Evolutionary conservation across 805 yeast species (phyloP).

Genomic region (Sungouiella thailandica): DNA sequence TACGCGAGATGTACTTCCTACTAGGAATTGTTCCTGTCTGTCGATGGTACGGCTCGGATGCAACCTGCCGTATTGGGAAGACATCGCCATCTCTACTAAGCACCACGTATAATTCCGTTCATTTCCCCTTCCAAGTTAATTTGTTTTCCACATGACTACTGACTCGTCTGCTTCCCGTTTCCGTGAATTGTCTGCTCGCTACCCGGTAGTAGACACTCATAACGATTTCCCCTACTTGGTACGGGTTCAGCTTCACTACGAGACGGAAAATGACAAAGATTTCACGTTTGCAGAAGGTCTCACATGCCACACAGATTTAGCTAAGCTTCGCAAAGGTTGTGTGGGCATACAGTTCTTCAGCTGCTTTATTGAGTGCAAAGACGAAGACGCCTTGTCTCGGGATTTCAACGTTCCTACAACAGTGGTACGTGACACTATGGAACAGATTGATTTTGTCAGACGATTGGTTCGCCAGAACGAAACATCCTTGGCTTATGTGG

Average conservation of each 20-base stretch:
- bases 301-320: slow-evolving; percentile 42
- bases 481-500: slow-evolving; percentile 35
- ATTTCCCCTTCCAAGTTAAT: neutral
- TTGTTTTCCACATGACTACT: neutral
- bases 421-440: slow-evolving; percentile 49
- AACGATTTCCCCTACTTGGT: slow-evolving; percentile 50
- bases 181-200: neutral
- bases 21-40: no score
- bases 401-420: slow-evolving; percentile 42
- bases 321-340: slow-evolving; percentile 37
- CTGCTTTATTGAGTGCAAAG: slow-evolving; percentile 43
- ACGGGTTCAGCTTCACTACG: slow-evolving; percentile 42
- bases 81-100: no score
- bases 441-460: slow-evolving; percentile 48
- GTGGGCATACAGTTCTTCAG: slow-evolving; percentile 50
- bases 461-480: slow-evolving; percentile 41
- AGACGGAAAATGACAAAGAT: slow-evolving; percentile 23
- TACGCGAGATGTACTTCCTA: no score
- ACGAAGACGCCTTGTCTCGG: slow-evolving; percentile 34
- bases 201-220: slow-evolving; percentile 44
- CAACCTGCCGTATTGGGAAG: no score
- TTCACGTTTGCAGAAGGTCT: slow-evolving; percentile 39
- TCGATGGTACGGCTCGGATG: no score
- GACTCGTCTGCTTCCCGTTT: slow-evolving; percentile 1
- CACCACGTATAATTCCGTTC: no score